Evolutionary conservation across 1,284 basidiomycete genomes (phyloP), one percentile per base, ranked within the genome.

Genomic region (Ustilago xerochloae): DNA sequence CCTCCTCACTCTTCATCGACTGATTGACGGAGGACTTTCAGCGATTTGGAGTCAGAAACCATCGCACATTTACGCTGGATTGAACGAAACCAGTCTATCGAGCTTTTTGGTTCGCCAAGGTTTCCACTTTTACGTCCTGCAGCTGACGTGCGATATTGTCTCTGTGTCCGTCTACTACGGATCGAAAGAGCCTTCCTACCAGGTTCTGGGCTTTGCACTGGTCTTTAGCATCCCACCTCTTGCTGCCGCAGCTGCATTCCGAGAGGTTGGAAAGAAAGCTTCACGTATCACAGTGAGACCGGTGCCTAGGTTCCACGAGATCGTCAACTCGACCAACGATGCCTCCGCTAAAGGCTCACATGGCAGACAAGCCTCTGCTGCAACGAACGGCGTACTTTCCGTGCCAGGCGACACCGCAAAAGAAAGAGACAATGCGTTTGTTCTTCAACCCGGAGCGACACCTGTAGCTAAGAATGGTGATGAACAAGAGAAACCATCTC

Each of bases 51-150:
- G n/a, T n/a, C 57, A 57, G 32, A 54, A 54, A 15, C 50, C 55
- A 8, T 24, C 45, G 7, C 35, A 59, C n/a, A 47, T 70, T 10
- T 48, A 52, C 33, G 41, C 60, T 3, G 43, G 45, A 13, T 5
- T 56, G 15, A 30, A 39, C 43, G 48, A 58, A 24, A 24, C 30
- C 0, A 60, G 50, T 30, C 48, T 75, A 6, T 65, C 72, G 2
- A 43, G 45, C 54, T 66, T 66, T 51, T 30, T 75, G 9, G 28
- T 70, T 28, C 62, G 66, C 16, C 72, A 75, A 53, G 72, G 72
- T 13, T 52, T 68, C 47, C 64, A 63, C 28, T 72, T 73, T 36
- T 76, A 64, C 54, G 47, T 49, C 8, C 38, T 73, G 6, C 48
- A 58, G 30, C 26, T 62, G 22, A 18, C 15, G 24, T 56, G 59